Base-by-base conservation (phyloP, 352 stramenopile genomes). In the Globisporangium viniferum region DNA sequence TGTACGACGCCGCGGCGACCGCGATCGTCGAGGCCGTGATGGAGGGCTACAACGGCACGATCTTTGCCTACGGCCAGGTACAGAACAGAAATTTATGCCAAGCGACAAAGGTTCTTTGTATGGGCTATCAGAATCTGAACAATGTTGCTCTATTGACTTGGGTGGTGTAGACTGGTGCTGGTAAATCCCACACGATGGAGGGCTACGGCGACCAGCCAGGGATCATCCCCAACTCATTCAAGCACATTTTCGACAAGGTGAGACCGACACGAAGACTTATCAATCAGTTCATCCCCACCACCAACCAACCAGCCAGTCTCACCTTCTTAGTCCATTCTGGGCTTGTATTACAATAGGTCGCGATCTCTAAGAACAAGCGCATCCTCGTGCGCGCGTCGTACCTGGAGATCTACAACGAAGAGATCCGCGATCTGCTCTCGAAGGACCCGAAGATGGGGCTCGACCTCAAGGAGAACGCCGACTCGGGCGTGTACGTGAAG, bases 341-440 rank as follows among this genome's bases (percentile, higher is more conserved):
- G 6, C 14, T 46, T 46, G 39, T 18, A 18, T 5, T 12, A 24
- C 6, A 18, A 5, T 58, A 58, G 51, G 51, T 58, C 24, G 84
- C 86, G 15, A 94, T 93, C 67, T 88, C 87, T 15, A 92, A 91
- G 46, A 96, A 97, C 71, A 97, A 98, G 60, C 96, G 98, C 70
- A 99, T 98, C 71, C 82, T 99, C 33, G 97, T 99, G 27, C 87
- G 95, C 44, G 91, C 95, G 49, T 98, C 88, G 9, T 99, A 98
- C 70, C 81, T 98, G 36, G 97, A 99, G 77, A 98, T 99, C 72
- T 99, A 99, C 81, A 99, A 99, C 72, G 97, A 99, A 82, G 94
- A 99, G 73, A 98, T 99, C 69, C 81, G 93, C 27, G 97, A 99
- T 70, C 75, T 99, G 39, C 74, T 99, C 39, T 41, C 85, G 27